Conservation (phyloP, 768 basidiomycete genomes). For the Suillus lakei region DNA sequence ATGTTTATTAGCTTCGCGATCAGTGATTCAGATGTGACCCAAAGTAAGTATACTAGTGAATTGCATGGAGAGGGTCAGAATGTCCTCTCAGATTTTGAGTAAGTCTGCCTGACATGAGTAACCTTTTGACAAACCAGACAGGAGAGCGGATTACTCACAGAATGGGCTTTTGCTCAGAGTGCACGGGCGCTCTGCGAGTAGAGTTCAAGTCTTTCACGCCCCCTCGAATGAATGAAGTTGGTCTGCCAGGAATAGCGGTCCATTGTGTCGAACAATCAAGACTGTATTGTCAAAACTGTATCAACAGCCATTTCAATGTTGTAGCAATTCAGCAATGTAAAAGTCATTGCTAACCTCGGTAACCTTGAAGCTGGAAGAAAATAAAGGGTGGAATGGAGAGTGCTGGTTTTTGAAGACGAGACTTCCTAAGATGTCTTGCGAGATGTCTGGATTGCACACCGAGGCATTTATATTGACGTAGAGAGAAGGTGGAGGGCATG, state of each 20-base stretch:
- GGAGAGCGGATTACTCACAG: background rate
- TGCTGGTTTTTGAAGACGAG: background rate
- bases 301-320: background rate
- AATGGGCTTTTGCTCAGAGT: background rate
- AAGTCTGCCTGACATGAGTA: background rate
- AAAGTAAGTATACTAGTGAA: background rate
- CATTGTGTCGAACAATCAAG: background rate
- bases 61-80: background rate
- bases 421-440: background rate
- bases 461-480: background rate
- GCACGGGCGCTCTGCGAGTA: background rate
- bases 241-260: background rate
- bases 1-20: background rate
- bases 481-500: background rate
- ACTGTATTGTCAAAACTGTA: background rate
- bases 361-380: background rate
- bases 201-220: background rate
- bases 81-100: background rate
- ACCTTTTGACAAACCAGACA: background rate
- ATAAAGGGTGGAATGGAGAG: background rate
- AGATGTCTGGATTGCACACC: background rate
- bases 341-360: background rate
- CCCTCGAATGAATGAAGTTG: slow-evolving; percentile 5
- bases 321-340: background rate
- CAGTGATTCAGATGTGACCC: too few species aligned